A percentile compares a stretch with the other conserved stretches of the same genome.
Conservation (phyloP, 2,329 filamentous ascomycete species). For the Pestalotiopsis sp. region DNA sequence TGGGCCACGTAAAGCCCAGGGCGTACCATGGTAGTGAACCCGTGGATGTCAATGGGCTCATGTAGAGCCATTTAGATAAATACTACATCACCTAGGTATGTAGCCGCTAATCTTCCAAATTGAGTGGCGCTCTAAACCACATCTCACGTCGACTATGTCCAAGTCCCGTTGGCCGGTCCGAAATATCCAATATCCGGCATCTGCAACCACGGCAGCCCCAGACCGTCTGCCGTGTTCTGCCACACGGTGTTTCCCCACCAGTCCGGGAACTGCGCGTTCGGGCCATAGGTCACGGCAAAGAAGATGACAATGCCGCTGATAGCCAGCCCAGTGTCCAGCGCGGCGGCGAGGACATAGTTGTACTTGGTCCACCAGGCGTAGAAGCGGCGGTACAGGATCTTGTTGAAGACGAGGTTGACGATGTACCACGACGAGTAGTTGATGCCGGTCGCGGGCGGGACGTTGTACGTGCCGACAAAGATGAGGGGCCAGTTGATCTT, state of each 20-base stretch:
- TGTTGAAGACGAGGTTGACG: conserved; percentile 48
- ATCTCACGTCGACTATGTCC: conserved; percentile 21
- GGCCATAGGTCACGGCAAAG: conserved; percentile 36
- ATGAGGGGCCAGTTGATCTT: conserved; percentile 39
- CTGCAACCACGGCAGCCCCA: conserved; percentile 31
- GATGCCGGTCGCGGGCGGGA: conserved; percentile 39
- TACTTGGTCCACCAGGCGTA: conserved; percentile 52
- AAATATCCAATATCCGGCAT: conserved; percentile 36
- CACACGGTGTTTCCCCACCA: conserved; percentile 43
- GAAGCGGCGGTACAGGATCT: conserved; percentile 41
- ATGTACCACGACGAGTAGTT: conserved; percentile 42
- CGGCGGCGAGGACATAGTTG: conserved; percentile 38
- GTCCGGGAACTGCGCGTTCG: conserved; percentile 32
- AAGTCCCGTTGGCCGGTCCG: conserved; percentile 33
- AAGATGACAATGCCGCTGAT: conserved; percentile 37
- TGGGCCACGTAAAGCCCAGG: no score
- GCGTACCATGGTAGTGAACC: no score
- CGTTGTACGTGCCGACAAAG: conserved; percentile 39
- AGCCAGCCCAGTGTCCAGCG: conserved; percentile 34
- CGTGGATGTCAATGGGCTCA: no score
- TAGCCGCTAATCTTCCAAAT: no score
- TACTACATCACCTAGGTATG: no score
- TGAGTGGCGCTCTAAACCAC: no score
- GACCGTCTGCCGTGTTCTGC: conserved; percentile 35
- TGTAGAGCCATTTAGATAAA: no score